Evolutionary conservation across 371 early-diverging fungal genomes (phyloP).

Genomic region (Mucor circinelloides): DNA sequence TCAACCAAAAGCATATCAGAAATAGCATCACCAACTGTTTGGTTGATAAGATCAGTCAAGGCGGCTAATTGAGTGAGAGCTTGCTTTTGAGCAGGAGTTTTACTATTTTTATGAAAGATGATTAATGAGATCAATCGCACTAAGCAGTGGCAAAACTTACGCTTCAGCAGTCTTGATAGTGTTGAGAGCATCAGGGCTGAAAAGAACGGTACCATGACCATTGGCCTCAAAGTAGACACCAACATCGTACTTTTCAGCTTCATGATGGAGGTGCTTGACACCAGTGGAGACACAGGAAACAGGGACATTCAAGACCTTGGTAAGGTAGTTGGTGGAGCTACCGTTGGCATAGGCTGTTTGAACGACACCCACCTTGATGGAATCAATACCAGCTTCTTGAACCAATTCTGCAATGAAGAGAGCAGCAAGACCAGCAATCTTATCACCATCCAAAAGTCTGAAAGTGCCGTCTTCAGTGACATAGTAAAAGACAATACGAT

Average conservation of each 20-base stretch:
- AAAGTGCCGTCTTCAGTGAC: conserved; percentile 71
- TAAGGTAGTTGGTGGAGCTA: conserved; percentile 90
- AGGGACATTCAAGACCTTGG: conserved; percentile 86
- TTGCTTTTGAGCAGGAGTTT: conserved; percentile 77
- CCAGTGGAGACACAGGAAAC: conserved; percentile 97
- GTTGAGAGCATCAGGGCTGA: conserved; percentile 82
- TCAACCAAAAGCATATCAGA: conserved; percentile 97
- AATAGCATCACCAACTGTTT: conserved; percentile 98
- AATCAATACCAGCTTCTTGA: conserved; percentile 71
- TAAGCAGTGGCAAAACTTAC: conserved; percentile 34
- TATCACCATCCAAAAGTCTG: conserved; percentile 96
- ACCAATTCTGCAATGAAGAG: conserved; percentile 90
- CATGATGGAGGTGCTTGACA: conserved; percentile 99
- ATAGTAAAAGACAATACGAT: conserved; percentile 97
- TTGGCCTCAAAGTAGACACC: conserved; percentile 99
- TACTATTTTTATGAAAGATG: conserved; percentile 31
- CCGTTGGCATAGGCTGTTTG: conserved; percentile 99
- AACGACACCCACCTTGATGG: conserved; percentile 92
- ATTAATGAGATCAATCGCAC: neutral
- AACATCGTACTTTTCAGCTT: conserved; percentile 95
- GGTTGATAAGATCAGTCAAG: conserved; percentile 93
- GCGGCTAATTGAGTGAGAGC: conserved; percentile 80
- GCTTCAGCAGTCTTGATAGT: conserved; percentile 74
- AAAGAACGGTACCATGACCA: conserved; percentile 99
- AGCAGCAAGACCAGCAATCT: conserved; percentile 94